Evolutionary conservation across 495 filamentous ascomycete genomes (phyloP).

Genomic region (Patellaria atrata): DNA sequence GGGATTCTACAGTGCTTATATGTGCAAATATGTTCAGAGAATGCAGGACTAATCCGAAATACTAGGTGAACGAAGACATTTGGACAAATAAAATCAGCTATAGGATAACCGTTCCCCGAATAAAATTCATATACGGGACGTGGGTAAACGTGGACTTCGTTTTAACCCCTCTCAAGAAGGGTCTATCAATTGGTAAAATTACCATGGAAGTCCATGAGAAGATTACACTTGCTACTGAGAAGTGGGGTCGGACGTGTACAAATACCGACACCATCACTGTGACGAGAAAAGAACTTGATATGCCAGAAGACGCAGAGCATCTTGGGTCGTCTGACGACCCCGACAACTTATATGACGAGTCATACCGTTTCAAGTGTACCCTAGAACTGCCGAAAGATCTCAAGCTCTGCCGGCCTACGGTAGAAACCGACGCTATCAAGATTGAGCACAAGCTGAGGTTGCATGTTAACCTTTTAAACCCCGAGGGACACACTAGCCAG

Average conservation of each 20-base stretch:
- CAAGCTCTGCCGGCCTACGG: conserved; percentile 69
- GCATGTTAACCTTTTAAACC: conserved; percentile 76
- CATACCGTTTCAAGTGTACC: conserved; percentile 54
- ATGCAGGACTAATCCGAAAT: conserved; percentile 3
- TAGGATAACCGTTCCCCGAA: conserved; percentile 73
- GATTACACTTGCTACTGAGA: conserved; percentile 20
- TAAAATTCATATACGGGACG: conserved; percentile 83
- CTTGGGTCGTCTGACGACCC: conserved; percentile 35
- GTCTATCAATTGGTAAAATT: conserved; percentile 64
- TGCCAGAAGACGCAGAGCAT: conserved; percentile 33
- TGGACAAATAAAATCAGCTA: conserved; percentile 95
- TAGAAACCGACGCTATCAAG: conserved; percentile 69
- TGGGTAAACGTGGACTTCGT: conserved; percentile 63
- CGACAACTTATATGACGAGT: conserved; percentile 55
- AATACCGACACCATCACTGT: conserved; percentile 19
- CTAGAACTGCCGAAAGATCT: conserved; percentile 66
- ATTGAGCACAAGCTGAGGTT: conserved; percentile 77
- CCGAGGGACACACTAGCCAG: conserved; percentile 84
- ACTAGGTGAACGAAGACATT: conserved; percentile 51
- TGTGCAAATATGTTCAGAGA: conserved; percentile 4
- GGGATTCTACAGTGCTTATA: conserved; percentile 9
- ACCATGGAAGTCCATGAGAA: conserved; percentile 61
- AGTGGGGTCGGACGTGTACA: conserved; percentile 19
- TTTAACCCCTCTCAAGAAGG: conserved; percentile 74
- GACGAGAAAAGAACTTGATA: conserved; percentile 18